A percentile compares a stretch with the other conserved stretches of the same genome.
Evolutionary conservation across 2,329 filamentous ascomycete genomes (phyloP).

Genomic region (Clonostachys solani): DNA sequence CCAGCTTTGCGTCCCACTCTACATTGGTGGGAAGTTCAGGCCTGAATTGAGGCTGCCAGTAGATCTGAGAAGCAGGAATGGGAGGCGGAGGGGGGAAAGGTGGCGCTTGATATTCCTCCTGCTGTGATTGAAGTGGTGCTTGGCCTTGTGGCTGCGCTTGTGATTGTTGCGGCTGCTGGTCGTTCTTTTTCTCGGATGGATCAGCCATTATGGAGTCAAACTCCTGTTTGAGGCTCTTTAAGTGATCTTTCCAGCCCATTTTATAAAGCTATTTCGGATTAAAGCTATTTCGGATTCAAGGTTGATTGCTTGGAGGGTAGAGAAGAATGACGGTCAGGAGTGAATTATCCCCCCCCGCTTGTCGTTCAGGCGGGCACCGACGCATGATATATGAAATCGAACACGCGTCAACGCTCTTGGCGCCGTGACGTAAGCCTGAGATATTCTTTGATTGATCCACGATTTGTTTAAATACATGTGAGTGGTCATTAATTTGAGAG

Average conservation of each 20-base stretch:
- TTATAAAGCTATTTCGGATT: neutral
- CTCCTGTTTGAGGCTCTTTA: constrained; percentile 31
- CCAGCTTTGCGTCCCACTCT: constrained; percentile 49
- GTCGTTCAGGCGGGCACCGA: too few species aligned
- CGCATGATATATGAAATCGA: too few species aligned
- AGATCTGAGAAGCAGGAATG: constrained; percentile 18
- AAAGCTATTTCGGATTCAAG: too few species aligned
- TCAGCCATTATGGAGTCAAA: constrained; percentile 25
- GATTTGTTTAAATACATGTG: too few species aligned
- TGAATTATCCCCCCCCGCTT: too few species aligned
- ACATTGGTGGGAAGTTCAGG: constrained; percentile 37
- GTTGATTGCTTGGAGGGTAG: too few species aligned
- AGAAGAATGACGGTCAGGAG: too few species aligned
- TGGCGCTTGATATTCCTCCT: too few species aligned
- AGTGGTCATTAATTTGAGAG: too few species aligned
- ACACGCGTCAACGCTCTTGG: too few species aligned
- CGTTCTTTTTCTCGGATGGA: constrained; percentile 10
- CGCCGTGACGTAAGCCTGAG: too few species aligned
- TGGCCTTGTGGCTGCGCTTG: constrained; percentile 10
- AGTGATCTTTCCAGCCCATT: constrained; percentile 30
- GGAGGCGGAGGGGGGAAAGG: constrained; percentile 7
- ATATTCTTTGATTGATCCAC: too few species aligned
- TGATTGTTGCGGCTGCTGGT: constrained; percentile 10
- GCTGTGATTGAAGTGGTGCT: constrained; percentile 4
- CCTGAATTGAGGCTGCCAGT: constrained; percentile 50